These are phyloP conservation scores for Papiliotrema flavescens DNA, from an alignment of 1,284 basidiomycete species.

Conservation along the genomic window DNA sequence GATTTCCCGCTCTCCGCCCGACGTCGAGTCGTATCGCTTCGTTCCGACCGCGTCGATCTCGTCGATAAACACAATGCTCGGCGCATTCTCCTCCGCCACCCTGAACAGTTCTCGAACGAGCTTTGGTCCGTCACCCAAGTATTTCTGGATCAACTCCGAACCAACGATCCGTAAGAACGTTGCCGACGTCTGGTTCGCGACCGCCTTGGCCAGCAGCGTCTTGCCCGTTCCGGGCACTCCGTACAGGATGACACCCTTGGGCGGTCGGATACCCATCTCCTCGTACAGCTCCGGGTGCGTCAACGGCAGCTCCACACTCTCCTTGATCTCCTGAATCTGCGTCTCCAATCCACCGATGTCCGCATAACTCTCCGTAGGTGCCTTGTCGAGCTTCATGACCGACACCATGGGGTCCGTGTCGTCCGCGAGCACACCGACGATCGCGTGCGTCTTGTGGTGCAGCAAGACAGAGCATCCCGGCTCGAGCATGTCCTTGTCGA, in stretches of 20 bases:
- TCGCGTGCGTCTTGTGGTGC: constrained; percentile 93
- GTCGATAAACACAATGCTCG: constrained; percentile 99
- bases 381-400: constrained; percentile 99
- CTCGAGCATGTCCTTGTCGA: constrained; percentile 97
- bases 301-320: constrained; percentile 96
- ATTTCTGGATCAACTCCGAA: constrained; percentile 98
- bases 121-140: constrained; percentile 98
- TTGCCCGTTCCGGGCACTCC: constrained; percentile 99
- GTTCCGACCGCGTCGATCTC: constrained; percentile 99
- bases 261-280: constrained; percentile 99
- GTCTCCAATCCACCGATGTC: constrained; percentile 95
- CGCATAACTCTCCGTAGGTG: constrained; percentile 97
- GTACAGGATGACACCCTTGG: constrained; percentile 98
- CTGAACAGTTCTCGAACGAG: constrained; percentile 96
- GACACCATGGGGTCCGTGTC: constrained; percentile 97
- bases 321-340: constrained; percentile 99
- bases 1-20: constrained; percentile 96
- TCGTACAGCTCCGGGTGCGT: constrained; percentile 99
- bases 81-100: constrained; percentile 94
- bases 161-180: constrained; percentile 98
- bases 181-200: constrained; percentile 97
- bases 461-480: constrained; percentile 93
- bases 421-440: constrained; percentile 94
- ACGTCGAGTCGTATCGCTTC: constrained; percentile 94
- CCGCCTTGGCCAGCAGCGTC: constrained; percentile 95